phyloP scores from a whole-genome alignment of 345 rosid species.

The Turnera subulata region DNA sequence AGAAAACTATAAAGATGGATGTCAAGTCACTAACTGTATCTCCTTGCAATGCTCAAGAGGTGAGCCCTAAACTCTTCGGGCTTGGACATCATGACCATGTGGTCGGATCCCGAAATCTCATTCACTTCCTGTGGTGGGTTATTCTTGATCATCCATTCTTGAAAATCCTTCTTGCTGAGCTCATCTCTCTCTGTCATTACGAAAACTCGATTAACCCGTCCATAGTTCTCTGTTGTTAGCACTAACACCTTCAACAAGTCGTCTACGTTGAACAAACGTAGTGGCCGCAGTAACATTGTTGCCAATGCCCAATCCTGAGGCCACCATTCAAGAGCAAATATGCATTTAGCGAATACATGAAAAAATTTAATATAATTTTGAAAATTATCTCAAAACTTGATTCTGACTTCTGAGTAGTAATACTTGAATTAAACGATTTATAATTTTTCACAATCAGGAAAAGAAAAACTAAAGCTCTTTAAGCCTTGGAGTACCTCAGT shows the following conservation, averaged over 20 bases:
- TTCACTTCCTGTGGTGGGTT: constrained; percentile 47
- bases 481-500: constrained; percentile 25
- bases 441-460: too few relatives aligned
- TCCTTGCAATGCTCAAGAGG: constrained; percentile 24
- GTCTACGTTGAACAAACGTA: constrained; percentile 30
- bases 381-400: too few relatives aligned
- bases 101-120: constrained; percentile 44
- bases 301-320: constrained; percentile 49
- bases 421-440: too few relatives aligned
- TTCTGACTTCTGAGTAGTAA: too few relatives aligned
- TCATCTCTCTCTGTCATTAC: constrained; percentile 36
- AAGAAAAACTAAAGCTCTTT: too few relatives aligned
- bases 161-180: constrained; percentile 19
- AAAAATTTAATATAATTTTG: too few relatives aligned
- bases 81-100: constrained; percentile 51
- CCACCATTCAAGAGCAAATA: not conserved
- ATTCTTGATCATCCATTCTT: constrained; percentile 37
- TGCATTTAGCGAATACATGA: too few relatives aligned
- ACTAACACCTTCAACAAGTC: constrained; percentile 33
- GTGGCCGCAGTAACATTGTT: constrained; percentile 37
- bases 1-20: too few relatives aligned
- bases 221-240: constrained; percentile 36
- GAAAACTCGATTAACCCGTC: constrained; percentile 42
- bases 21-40: too few relatives aligned
- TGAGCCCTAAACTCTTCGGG: constrained; percentile 25